Conservation (phyloP, 2,329 filamentous ascomycete species). For the Colletotrichum sp. region DNA sequence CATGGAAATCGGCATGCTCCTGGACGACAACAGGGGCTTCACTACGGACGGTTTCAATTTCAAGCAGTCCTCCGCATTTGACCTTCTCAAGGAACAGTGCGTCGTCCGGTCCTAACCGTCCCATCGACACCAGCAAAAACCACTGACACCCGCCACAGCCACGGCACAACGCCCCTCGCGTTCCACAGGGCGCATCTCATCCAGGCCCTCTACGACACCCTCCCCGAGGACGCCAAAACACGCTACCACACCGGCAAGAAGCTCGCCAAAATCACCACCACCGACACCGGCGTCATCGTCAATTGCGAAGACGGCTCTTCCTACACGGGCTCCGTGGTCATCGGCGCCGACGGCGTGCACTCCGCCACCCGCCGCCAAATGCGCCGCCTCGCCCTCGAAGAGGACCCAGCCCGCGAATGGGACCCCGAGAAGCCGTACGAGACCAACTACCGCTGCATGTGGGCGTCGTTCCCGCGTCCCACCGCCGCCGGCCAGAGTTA, state of each 20-base stretch:
- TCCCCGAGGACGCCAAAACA: slow-evolving; percentile 27
- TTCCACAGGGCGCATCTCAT: slow-evolving; percentile 41
- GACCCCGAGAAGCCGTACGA: slow-evolving; percentile 17
- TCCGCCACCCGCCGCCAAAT: slow-evolving; percentile 39
- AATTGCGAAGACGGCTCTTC: slow-evolving; percentile 35
- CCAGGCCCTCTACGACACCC: slow-evolving; percentile 31
- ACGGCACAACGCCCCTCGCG: slow-evolving; percentile 29
- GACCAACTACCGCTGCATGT: slow-evolving; percentile 35
- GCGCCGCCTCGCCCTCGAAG: slow-evolving; percentile 30
- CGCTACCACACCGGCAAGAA: slow-evolving; percentile 31
- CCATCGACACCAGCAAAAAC: not conserved
- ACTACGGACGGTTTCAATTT: not conserved
- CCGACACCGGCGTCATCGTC: slow-evolving; percentile 29
- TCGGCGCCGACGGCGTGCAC: slow-evolving; percentile 49
- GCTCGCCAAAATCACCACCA: slow-evolving; percentile 25
- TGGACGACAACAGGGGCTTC: not conserved
- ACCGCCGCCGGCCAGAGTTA: slow-evolving; percentile 26
- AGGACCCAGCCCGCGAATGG: slow-evolving; percentile 10
- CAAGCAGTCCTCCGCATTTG: not conserved
- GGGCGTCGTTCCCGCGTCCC: slow-evolving; percentile 33
- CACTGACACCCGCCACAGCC: slow-evolving; percentile 14
- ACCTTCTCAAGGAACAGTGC: not conserved
- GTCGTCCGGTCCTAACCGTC: not conserved
- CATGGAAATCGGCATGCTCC: not conserved
- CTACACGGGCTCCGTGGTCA: slow-evolving; percentile 37